Evolutionary conservation across 176 grass and related monocot species (phyloP), one percentile per base, ranked within the genome.

Genomic region (Phoenix roebelenii): DNA sequence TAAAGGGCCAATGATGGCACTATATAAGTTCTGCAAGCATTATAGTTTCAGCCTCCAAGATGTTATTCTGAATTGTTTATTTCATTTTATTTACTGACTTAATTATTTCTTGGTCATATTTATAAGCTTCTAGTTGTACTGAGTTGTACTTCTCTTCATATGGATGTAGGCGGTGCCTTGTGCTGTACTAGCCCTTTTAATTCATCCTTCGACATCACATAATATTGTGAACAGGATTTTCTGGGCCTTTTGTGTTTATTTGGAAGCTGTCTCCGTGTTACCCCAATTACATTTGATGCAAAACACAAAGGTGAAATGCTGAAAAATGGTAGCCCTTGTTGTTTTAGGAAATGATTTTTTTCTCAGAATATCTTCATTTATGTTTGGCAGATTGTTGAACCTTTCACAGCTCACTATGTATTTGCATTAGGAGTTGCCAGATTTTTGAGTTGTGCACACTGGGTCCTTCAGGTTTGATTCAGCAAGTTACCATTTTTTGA

Each of bases 201-300:
- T 72, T 25, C 69, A 72, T 62, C 69, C 69, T 23, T 62, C 49
- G 3, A 61, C 58, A 3, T 17, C 25, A 29, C 58, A 61, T 32
- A 53, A 59, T 61, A 59, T 72, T 17, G 18, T 52, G 58, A 72
- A 72, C 59, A 61, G 69, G 25, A 54, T 72, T 35, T 32, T 28
- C 22, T 72, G 69, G 69, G 69, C 69, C 18, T 72, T 72, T 10
- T 60, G 69, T 62, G 69, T 72, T 53, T 72, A 62, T 54, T 53
- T 72, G 58, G 69, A 72, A 61, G 57, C 69, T 39, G 57, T 72
- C 15, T 72, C 69, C 35, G 69, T 72, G 25, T 39, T 72, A 12
- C 69, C 69, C 18, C 69, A 72, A 50, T 50, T 72, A 29, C 49
- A 50, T 22, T 22, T 72, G 49, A 72, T 72, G 69, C 69, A 62